Evolutionary conservation across 345 rosid species (phyloP).

Genomic region (Boechera stricta): DNA sequence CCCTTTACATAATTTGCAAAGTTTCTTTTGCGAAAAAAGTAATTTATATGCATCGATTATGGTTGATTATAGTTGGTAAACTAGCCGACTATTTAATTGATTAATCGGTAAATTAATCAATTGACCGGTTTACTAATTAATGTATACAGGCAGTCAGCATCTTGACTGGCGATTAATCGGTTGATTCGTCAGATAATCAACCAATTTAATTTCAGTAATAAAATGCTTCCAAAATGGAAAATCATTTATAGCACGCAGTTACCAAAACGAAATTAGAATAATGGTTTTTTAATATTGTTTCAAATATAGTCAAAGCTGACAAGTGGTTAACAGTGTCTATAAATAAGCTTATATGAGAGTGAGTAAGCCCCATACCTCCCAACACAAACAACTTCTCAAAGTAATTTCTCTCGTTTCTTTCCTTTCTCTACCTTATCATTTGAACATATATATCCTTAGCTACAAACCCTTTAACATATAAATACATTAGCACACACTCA

Average conservation of each 20-base stretch:
- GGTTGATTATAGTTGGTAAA: background rate
- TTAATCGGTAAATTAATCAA: too few relatives aligned
- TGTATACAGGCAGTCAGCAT: too few relatives aligned
- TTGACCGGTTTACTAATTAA: too few relatives aligned
- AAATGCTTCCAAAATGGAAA: background rate
- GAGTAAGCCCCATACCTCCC: conserved; percentile 21
- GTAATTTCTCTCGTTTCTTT: conserved; percentile 26
- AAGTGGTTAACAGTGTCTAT: conserved; percentile 31
- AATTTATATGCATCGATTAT: background rate
- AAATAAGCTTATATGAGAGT: conserved; percentile 38
- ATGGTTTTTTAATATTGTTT: background rate
- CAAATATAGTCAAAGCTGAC: conserved; percentile 12
- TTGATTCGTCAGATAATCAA: background rate
- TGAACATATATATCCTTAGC: conserved; percentile 12
- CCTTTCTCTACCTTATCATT: conserved; percentile 17
- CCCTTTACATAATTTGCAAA: background rate
- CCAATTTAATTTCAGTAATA: background rate
- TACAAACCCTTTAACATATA: conserved; percentile 33
- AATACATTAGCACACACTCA: conserved; percentile 1
- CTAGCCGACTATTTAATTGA: too few relatives aligned
- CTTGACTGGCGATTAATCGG: background rate
- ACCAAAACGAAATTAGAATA: background rate
- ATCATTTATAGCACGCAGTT: background rate
- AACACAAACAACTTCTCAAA: conserved; percentile 31
- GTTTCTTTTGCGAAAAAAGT: too few relatives aligned